Percentiles rank a stretch among this genome's conserved stretches.
These are phyloP conservation scores for Zygotorulaspora sp. DNA, from an alignment of 805 yeast genomes.

Conservation along the genomic window DNA sequence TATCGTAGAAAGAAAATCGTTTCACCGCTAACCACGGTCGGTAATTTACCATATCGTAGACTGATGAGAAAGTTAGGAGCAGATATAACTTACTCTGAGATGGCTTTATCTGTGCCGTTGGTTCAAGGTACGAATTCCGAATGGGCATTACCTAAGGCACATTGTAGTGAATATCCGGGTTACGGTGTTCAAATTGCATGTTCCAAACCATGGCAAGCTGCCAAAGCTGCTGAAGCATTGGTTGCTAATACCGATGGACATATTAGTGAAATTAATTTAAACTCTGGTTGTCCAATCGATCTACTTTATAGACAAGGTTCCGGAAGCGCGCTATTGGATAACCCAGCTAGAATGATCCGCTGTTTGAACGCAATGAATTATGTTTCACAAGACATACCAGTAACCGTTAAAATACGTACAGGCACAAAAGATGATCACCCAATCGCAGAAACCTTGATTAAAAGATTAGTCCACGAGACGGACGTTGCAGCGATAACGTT, in stretches of 20 bases:
- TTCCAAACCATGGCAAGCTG: conserved; percentile 87
- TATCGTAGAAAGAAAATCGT: conserved; percentile 74
- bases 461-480: conserved; percentile 67
- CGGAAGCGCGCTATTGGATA: conserved; percentile 89
- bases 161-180: conserved; percentile 72
- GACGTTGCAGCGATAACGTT: conserved; percentile 87
- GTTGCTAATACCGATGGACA: conserved; percentile 41
- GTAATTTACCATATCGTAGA: conserved; percentile 91
- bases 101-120: conserved; percentile 85
- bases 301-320: conserved; percentile 90
- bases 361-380: conserved; percentile 85
- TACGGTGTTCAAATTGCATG: conserved; percentile 94
- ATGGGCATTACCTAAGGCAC: conserved; percentile 96
- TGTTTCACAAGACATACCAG: conserved; percentile 83
- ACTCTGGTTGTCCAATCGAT: conserved; percentile 98
- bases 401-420: conserved; percentile 87
- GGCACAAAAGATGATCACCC: conserved; percentile 84
- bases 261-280: conserved; percentile 81
- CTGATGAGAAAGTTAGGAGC: conserved; percentile 88
- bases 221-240: conserved; percentile 79
- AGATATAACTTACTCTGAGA: conserved; percentile 89
- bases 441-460: conserved; percentile 75
- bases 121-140: conserved; percentile 89
- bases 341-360: conserved; percentile 74
- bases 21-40: conserved; percentile 96